A percentile compares a stretch with the other conserved stretches of the same genome.
Conservation (phyloP, 805 yeast genomes). For the Candida nemodendra region DNA sequence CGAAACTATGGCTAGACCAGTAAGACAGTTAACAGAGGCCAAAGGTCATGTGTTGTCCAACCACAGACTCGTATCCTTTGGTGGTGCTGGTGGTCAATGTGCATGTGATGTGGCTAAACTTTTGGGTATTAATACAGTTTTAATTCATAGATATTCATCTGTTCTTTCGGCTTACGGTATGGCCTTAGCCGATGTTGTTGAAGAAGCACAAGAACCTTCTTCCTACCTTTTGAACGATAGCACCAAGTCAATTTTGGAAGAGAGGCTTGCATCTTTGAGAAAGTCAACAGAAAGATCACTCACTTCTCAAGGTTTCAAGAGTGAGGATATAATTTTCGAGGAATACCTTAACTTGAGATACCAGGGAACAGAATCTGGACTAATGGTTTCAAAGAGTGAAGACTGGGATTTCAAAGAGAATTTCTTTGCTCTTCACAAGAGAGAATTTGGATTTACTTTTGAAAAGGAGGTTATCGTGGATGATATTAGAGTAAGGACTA, state of each 20-base stretch:
- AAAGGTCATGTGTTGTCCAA: constrained; percentile 66
- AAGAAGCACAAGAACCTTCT: constrained; percentile 75
- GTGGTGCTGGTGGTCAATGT: constrained; percentile 95
- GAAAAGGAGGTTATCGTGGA: constrained; percentile 61
- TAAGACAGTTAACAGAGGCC: constrained; percentile 80
- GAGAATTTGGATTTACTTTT: constrained; percentile 73
- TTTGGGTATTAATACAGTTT: constrained; percentile 64
- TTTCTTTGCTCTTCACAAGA: constrained; percentile 55
- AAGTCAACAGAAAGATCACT: constrained; percentile 42
- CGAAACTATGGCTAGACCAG: constrained; percentile 89
- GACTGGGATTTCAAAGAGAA: constrained; percentile 37
- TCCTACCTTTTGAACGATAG: constrained; percentile 40
- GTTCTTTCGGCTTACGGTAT: constrained; percentile 87
- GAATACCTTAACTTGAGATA: constrained; percentile 75
- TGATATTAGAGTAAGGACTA: constrained; percentile 71
- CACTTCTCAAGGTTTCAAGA: constrained; percentile 51
- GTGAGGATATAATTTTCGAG: constrained; percentile 50
- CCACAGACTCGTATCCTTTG: constrained; percentile 79
- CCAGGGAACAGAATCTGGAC: constrained; percentile 84
- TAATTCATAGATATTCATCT: constrained; percentile 80
- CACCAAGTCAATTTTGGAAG: constrained; percentile 36
- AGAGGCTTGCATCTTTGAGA: constrained; percentile 45
- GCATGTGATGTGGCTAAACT: constrained; percentile 73
- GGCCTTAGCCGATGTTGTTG: constrained; percentile 80
- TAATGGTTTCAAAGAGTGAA: constrained; percentile 53